phyloP scores from a whole-genome alignment of 75 land plant species.

The Pseudotsuga menziesii region DNA sequence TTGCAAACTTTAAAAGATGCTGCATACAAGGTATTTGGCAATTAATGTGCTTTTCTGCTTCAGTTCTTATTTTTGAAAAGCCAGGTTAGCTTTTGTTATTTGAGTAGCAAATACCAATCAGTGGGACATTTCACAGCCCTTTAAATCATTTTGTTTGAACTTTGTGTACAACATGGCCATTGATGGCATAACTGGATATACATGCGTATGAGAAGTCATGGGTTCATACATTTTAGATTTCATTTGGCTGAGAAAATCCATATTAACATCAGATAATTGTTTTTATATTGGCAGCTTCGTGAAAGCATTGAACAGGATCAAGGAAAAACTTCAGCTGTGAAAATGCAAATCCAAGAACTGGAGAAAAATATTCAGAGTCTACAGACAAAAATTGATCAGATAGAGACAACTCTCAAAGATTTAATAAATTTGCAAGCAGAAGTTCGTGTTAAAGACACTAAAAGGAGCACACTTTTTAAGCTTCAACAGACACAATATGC shows the following conservation, averaged over 20 bases:
- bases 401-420: constrained; percentile 61
- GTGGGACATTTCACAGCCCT: background rate
- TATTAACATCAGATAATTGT: background rate
- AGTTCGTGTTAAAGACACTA: constrained; percentile 46
- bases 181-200: background rate
- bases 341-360: constrained; percentile 65
- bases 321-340: constrained; percentile 51
- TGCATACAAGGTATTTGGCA: constrained; percentile 67
- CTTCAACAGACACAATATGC: constrained; percentile 74
- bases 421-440: constrained; percentile 52
- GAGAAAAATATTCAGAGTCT: constrained; percentile 48
- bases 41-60: background rate
- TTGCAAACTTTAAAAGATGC: constrained; percentile 92
- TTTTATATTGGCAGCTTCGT: constrained; percentile 58
- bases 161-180: background rate
- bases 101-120: background rate
- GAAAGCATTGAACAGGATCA: constrained; percentile 85
- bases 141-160: background rate
- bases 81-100: background rate
- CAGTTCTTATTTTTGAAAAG: constrained; percentile 1
- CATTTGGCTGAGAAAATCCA: background rate
- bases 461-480: constrained; percentile 56
- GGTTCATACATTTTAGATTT: background rate
- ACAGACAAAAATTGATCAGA: constrained; percentile 52
- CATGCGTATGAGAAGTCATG: background rate